Conservation (phyloP, 306 rosid species). For the Cicer cuneatum region DNA sequence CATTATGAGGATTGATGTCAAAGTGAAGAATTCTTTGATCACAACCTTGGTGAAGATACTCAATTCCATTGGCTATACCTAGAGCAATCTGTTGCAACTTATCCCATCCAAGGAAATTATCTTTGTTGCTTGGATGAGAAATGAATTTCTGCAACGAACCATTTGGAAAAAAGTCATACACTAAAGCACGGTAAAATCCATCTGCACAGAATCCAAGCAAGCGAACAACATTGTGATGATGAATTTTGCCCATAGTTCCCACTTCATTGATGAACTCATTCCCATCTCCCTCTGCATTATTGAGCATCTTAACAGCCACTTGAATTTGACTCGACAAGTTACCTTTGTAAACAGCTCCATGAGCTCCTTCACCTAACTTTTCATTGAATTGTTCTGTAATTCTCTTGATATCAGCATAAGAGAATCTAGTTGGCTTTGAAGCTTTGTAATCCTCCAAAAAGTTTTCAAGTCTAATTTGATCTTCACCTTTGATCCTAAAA, state of each 20-base stretch:
- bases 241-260: conserved; percentile 23
- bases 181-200: conserved; percentile 25
- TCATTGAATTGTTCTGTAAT: conserved; percentile 1
- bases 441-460: conserved; percentile 28
- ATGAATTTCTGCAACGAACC: conserved; percentile 7
- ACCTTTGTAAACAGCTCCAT: conserved; percentile 22
- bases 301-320: conserved; percentile 18
- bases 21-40: conserved; percentile 28
- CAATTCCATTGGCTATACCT: conserved; percentile 17
- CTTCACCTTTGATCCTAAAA: conserved; percentile 12
- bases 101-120: conserved; percentile 11
- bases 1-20: conserved; percentile 25
- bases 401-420: conserved; percentile 25
- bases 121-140: background rate
- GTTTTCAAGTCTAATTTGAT: conserved; percentile 8
- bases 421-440: conserved; percentile 18
- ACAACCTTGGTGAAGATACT: conserved; percentile 25
- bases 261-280: conserved; percentile 22
- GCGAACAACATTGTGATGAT: conserved; percentile 12
- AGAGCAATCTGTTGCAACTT: conserved; percentile 7
- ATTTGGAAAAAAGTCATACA: conserved; percentile 8
- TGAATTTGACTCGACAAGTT: background rate
- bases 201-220: conserved; percentile 28
- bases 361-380: conserved; percentile 28
- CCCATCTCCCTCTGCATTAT: conserved; percentile 9